Evolutionary conservation across 805 yeast genomes (phyloP), one percentile per base, ranked within the genome.

Genomic region (Wickerhamomyces sydowiorum): DNA sequence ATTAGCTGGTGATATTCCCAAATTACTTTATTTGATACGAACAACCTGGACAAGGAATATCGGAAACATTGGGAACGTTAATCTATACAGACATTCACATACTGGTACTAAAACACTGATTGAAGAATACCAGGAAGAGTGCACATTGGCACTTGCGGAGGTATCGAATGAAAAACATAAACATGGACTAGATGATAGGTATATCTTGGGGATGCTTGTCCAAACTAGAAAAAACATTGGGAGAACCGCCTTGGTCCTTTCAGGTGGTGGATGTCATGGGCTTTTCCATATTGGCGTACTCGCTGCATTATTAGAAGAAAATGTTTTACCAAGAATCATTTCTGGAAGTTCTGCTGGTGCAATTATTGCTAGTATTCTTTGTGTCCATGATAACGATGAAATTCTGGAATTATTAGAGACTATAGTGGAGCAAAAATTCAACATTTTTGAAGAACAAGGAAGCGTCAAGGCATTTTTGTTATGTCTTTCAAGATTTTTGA

Each of bases 311-410:
- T 64, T 83, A 32, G 93, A 87, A 51, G 73, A 76, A 39, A 80
- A 83, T 41, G 66, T 89, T 19, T 66, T 91, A 20, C 99, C 99
- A 0, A 74, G 85, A 38, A 86, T 93, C 29, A 78, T 93, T 14
- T 85, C 96, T 37, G 99, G 99, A 1, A 85, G 96, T 13, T 87
- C 96, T 20, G 96, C 97, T 0, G 99, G 99, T 15, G 89, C 96
- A 1, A 90, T 93, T 40, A 82, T 93, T 37, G 97, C 98, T 17
- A 78, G 96, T 38, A 78, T 93, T 15, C 69, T 93, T 37, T 88
- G 96, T 56, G 82, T 86, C 15, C 87, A 84, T 56, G 76, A 82
- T 9, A 81, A 80, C 44, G 85, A 79, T 25, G 97, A 90, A 60
- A 70, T 81, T 2, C 60, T 70, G 17, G 72, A 64, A 6, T 59